Conservation (phyloP, 2,329 filamentous ascomycete species). For the Fusarium liriodendri region DNA sequence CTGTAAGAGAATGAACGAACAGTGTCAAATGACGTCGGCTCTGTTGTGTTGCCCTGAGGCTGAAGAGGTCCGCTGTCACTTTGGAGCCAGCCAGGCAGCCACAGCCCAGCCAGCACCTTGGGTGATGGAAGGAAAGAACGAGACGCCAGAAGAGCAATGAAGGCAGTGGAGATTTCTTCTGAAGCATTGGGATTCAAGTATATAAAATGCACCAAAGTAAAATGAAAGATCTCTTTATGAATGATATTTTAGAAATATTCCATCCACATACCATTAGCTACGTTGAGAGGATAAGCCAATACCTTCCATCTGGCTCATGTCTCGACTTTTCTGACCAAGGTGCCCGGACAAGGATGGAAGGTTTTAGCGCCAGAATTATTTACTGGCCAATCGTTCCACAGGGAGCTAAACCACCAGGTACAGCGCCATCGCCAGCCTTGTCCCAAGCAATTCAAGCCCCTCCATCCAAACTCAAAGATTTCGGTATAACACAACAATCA, state of each 20-base stretch:
- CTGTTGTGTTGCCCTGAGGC: conserved; percentile 2
- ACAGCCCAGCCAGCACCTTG: neutral
- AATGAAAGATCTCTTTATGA: no score
- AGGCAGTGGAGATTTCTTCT: no score
- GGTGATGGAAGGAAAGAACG: no score
- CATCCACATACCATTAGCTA: no score
- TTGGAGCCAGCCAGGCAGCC: neutral
- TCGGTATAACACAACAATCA: conserved; percentile 49
- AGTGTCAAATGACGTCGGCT: neutral
- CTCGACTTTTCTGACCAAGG: no score
- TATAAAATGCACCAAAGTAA: no score
- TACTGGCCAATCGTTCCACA: conserved; percentile 14
- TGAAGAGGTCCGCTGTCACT: conserved; percentile 1
- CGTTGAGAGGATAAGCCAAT: no score
- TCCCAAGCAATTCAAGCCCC: conserved; percentile 18
- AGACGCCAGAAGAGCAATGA: no score
- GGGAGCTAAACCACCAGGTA: conserved; percentile 12
- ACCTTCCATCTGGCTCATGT: no score
- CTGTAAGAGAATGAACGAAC: neutral
- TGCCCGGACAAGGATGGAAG: neutral
- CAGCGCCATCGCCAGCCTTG: conserved; percentile 8
- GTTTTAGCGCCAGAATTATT: conserved; percentile 2
- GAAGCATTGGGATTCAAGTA: no score
- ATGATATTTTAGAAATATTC: no score
- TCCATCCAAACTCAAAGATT: conserved; percentile 19